Evolutionary conservation across 2,329 filamentous ascomycete species (phyloP), one percentile per base, ranked within the genome.

Genomic region (Emergomyces orientalis): DNA sequence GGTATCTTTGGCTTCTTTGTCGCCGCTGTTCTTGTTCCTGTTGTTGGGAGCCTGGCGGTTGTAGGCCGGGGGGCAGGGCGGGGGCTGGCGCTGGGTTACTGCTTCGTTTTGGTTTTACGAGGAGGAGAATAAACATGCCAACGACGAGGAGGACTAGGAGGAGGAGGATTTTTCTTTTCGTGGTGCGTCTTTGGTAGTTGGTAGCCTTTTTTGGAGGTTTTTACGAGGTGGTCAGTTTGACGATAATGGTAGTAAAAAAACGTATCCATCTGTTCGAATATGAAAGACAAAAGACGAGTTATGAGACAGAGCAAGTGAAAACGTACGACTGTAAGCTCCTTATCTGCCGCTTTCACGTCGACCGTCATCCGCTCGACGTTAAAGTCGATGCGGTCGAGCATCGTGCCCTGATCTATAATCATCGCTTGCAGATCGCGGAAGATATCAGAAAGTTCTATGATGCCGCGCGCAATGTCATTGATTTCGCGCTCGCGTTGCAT

Each of bases 371-470:
- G 84, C 77, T 99, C 94, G 61, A 99, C 91, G 70, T 99, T 99
- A 78, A 97, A 99, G 76, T 99, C 96, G 70, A 96, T 95, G 71
- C 94, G 88, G 75, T 96, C 92, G 27, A 96, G 82, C 84, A 95
- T 89, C 17, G 90, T 94, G 61, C 91, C 91, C 75, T 94, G 89
- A 72, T 94, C 89, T 67, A 96, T 92, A 69, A 95, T 91, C 92
- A 99, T 97, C 57, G 83, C 88, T 76, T 99, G 94, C 37, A 99
- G 80, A 71, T 99, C 94, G 65, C 95, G 90, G 79, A 99, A 99
- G 59, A 99, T 90, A 74, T 97, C 94, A 3, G 93, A 90, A 8
- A 99, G 81, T 73, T 97, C 93, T 71, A 99, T 97, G 75, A 99
- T 97, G 63, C 94, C 93, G 73, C 97, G 92, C 1, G 94, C 94